These are phyloP conservation scores for Euphorbia schlechtendalii DNA, from an alignment of 441 rosid genomes.

Conservation along the genomic window DNA sequence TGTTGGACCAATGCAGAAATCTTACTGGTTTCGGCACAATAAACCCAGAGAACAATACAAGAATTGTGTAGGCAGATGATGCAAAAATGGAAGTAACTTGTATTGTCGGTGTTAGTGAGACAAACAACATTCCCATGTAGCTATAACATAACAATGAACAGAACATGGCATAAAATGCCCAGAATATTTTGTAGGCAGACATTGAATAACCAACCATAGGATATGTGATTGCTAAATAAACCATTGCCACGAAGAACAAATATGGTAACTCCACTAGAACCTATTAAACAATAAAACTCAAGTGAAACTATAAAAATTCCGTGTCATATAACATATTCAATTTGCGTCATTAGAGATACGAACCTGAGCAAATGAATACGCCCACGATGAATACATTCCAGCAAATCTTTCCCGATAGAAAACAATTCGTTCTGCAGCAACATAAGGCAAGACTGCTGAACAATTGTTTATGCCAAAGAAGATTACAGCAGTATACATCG, in stretches of 20 bases:
- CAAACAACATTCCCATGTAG: slow-evolving; percentile 41
- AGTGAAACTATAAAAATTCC: too few relatives aligned
- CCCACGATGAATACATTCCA: slow-evolving; percentile 63
- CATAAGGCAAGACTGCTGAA: slow-evolving; percentile 36
- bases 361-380: slow-evolving; percentile 66
- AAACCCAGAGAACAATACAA: slow-evolving; percentile 40
- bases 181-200: slow-evolving; percentile 35
- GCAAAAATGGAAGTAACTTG: slow-evolving; percentile 33
- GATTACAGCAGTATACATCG: slow-evolving; percentile 38
- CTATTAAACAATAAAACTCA: too few relatives aligned
- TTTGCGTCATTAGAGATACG: too few relatives aligned
- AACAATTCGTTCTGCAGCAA: slow-evolving; percentile 50
- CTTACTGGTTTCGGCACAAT: slow-evolving; percentile 41
- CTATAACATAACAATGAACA: slow-evolving; percentile 33
- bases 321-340: too few relatives aligned
- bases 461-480: slow-evolving; percentile 58
- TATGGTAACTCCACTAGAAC: slow-evolving; percentile 43
- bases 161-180: slow-evolving; percentile 38
- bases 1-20: slow-evolving; percentile 7
- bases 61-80: slow-evolving; percentile 26
- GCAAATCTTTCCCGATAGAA: slow-evolving; percentile 63
- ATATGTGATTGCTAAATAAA: slow-evolving; percentile 34
- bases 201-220: slow-evolving; percentile 37
- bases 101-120: slow-evolving; percentile 35
- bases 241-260: slow-evolving; percentile 24